Evolutionary conservation across 768 basidiomycete species (phyloP), one percentile per base, ranked within the genome.

Genomic region (Pisolithus microcarpus): DNA sequence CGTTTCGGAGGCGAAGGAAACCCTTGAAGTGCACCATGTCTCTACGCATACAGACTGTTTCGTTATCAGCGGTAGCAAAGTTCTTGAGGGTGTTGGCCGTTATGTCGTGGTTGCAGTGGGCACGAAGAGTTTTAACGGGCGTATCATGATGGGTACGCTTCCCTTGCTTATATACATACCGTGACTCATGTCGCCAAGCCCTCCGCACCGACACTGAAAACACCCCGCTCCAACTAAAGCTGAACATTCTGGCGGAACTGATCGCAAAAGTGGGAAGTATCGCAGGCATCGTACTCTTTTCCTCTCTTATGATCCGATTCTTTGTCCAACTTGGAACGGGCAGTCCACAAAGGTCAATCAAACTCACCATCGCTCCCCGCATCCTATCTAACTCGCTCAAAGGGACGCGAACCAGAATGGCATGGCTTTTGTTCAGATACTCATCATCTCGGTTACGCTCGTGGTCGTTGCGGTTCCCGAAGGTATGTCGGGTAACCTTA

Each of bases 41-140:
- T 24, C 51, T 55, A 65, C 72, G 0, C 92, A 97, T 63, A 80
- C 77, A 44, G 95, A 98, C 60, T 96, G 92, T 68, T 97, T 96
- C 70, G 63, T 98, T 51, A 74, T 98, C 59, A 88, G 85, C 19
- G 96, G 96, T 15, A 82, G 81, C 64, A 98, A 95, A 68, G 90
- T 99, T 38, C 71, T 92, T 19, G 96, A 98, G 69, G 96, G 96
- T 39, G 86, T 95, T 42, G 96, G 96, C 24, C 77, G 74, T 51
- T 99, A 98, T 61, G 84, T 99, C 45, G 82, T 97, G 46, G 87
- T 96, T 46, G 84, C 91, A 3, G 91, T 98, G 45, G 96, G 96
- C 10, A 81, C 80, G 11, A 89, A 85, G 70, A 91, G 87, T 58
- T 98, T 97, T 70, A 92, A 97, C 64, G 96, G 96, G 38, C 80